These are phyloP conservation scores for Cryptosporidium xiaoi DNA, from an alignment of 169 alveolate genomes.

Conservation along the genomic window DNA sequence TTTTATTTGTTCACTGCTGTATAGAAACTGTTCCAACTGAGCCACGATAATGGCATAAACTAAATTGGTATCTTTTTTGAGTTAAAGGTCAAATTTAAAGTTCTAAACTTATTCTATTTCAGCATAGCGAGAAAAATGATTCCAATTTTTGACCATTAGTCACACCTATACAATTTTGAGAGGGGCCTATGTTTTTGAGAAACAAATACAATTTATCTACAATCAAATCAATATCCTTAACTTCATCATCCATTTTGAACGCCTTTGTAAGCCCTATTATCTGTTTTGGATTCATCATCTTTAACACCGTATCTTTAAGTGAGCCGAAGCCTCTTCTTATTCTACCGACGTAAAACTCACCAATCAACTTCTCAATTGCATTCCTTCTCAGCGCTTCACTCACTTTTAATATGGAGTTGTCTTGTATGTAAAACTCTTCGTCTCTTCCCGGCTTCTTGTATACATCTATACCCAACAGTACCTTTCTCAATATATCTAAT, in stretches of 20 bases:
- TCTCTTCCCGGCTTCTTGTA: conserved; percentile 8
- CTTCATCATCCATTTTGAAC: conserved; percentile 34
- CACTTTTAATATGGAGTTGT: conserved; percentile 31
- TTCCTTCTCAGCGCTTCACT: conserved; percentile 54
- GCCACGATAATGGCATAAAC: too few species aligned
- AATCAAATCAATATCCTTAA: conserved; percentile 41
- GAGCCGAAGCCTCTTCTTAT: conserved; percentile 58
- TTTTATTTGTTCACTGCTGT: too few species aligned
- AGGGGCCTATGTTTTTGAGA: conserved; percentile 45
- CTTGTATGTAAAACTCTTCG: conserved; percentile 15
- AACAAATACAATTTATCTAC: conserved; percentile 7
- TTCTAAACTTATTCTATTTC: not conserved
- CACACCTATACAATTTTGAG: conserved; percentile 67
- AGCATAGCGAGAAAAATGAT: conserved; percentile 52
- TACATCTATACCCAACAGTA: conserved; percentile 32
- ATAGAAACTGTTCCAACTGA: too few species aligned
- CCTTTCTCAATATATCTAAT: conserved; percentile 41
- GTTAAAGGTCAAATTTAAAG: not conserved
- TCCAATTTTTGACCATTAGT: conserved; percentile 60
- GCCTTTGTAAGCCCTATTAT: conserved; percentile 34
- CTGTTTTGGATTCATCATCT: conserved; percentile 71
- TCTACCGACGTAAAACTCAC: conserved; percentile 57
- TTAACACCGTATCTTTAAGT: conserved; percentile 41
- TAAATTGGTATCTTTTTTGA: too few species aligned
- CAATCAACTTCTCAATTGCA: conserved; percentile 57